These are phyloP conservation scores for Ceratocystiopsis sp. DNA, from an alignment of 2,329 filamentous ascomycete species.

Conservation along the genomic window DNA sequence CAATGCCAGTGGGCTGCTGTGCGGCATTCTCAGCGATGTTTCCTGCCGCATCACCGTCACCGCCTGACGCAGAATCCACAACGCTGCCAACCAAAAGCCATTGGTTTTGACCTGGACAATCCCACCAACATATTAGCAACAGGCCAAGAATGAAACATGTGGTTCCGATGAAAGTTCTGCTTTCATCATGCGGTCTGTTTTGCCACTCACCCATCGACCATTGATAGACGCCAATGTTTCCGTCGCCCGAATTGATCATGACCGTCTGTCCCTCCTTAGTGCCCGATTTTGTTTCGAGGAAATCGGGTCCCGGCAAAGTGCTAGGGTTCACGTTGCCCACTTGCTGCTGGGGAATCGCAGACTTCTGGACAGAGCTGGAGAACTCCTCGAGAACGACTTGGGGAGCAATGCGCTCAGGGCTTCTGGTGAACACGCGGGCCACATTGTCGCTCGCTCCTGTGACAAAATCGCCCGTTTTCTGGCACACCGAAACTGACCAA, in stretches of 20 bases:
- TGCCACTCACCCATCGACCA: conserved; percentile 47
- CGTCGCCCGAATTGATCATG: conserved; percentile 72
- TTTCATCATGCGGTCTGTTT: too few species aligned
- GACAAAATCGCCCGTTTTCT: conserved; percentile 78
- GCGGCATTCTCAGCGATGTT: too few species aligned
- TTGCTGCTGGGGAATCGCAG: conserved; percentile 76
- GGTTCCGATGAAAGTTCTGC: neutral
- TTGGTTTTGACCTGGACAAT: conserved; percentile 36
- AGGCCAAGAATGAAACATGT: neutral
- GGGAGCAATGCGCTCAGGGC: conserved; percentile 50
- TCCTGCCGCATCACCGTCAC: too few species aligned
- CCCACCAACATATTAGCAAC: neutral
- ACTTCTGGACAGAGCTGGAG: conserved; percentile 64
- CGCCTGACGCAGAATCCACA: conserved; percentile 37
- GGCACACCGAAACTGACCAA: conserved; percentile 75
- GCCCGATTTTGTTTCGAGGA: conserved; percentile 62
- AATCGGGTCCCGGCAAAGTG: conserved; percentile 75
- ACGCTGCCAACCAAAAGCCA: conserved; percentile 92
- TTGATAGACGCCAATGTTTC: conserved; percentile 69
- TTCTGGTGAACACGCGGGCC: conserved; percentile 69
- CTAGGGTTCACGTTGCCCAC: conserved; percentile 71
- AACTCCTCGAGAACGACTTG: conserved; percentile 54
- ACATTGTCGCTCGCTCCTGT: conserved; percentile 80
- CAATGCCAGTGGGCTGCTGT: too few species aligned
- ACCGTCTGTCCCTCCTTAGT: conserved; percentile 95